Evolutionary conservation across 176 grass and related monocot species (phyloP).

Genomic region (Urochloa ruziziensis): DNA sequence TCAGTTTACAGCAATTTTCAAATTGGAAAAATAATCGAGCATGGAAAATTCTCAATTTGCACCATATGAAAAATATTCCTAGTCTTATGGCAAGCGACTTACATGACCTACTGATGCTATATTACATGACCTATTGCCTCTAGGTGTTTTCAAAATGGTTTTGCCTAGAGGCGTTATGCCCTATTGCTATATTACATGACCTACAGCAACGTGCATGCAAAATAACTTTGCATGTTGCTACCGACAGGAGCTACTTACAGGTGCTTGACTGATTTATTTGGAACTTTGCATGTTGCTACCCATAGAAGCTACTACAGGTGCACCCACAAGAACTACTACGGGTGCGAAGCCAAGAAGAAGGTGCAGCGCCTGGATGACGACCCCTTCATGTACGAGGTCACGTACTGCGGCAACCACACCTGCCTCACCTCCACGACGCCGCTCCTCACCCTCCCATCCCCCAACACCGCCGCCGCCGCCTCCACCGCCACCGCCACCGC

Average conservation of each 20-base stretch:
- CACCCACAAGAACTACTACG: conserved; percentile 90
- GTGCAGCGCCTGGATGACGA: conserved; percentile 80
- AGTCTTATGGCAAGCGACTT: background rate
- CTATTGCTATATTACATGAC: too few species aligned
- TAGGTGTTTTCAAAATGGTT: too few species aligned
- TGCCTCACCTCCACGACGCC: conserved; percentile 81
- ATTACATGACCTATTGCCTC: too few species aligned
- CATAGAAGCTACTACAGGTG: conserved; percentile 90
- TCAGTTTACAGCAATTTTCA: background rate
- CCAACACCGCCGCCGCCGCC: background rate
- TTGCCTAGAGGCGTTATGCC: too few species aligned
- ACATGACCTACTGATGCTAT: too few species aligned
- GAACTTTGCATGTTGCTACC: background rate
- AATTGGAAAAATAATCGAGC: background rate
- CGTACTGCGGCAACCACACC: conserved; percentile 72
- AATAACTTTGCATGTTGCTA: too few species aligned
- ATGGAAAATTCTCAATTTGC: background rate
- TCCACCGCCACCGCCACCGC: background rate
- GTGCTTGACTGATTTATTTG: background rate
- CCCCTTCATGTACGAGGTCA: conserved; percentile 70
- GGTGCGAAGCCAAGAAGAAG: conserved; percentile 88
- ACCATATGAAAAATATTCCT: background rate
- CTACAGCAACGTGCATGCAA: too few species aligned
- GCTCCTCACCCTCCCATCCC: conserved; percentile 40
- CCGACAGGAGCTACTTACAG: too few species aligned